These are phyloP conservation scores for Trichosporon ovoides DNA, from an alignment of 1,284 basidiomycete genomes.

Conservation along the genomic window DNA sequence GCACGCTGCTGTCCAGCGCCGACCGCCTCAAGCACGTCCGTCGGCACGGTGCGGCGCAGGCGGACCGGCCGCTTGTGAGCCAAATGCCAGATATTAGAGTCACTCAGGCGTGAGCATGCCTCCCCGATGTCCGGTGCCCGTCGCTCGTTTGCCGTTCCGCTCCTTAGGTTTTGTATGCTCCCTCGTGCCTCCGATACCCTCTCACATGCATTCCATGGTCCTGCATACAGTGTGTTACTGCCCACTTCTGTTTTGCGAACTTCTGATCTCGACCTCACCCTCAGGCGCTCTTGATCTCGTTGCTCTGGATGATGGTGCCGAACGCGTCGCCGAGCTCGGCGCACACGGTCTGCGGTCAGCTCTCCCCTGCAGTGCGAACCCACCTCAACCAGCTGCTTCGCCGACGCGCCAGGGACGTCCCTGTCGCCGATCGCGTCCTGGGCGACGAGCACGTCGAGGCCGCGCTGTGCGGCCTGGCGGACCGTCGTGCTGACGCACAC, in stretches of 20 bases:
- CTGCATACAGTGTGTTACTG: not conserved
- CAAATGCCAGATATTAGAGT: not conserved
- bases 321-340: constrained; percentile 20
- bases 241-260: not conserved
- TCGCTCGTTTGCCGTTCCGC: not conserved
- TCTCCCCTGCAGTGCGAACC: not conserved
- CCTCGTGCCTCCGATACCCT: not conserved
- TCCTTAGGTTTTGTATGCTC: not conserved
- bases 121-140: not conserved
- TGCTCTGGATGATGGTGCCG: constrained; percentile 17
- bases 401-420: constrained; percentile 28
- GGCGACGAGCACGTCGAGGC: constrained; percentile 25
- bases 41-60: not conserved
- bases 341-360: constrained; percentile 9
- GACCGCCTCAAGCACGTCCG: not conserved
- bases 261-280: not conserved
- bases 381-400: constrained; percentile 15
- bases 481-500: constrained; percentile 30
- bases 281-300: constrained; percentile 13
- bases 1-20: not conserved
- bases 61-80: not conserved
- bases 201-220: not conserved
- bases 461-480: constrained; percentile 26
- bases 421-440: constrained; percentile 28
- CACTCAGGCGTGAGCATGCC: not conserved